phyloP scores from a whole-genome alignment of 208 protist genomes.

The Trypanosoma platydactyli region DNA sequence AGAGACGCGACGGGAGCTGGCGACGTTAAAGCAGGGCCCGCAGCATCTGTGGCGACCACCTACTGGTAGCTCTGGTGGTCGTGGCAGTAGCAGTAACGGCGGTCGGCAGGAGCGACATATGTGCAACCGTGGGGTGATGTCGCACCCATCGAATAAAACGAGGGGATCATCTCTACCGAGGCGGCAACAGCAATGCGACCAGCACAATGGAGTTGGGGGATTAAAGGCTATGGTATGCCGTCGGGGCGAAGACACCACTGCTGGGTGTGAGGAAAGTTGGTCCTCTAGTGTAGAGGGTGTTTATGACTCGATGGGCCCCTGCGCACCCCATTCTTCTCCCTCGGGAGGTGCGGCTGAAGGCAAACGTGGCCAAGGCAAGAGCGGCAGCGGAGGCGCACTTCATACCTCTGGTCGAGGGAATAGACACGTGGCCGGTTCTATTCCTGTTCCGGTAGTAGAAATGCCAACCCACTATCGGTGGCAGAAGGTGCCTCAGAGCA shows the following conservation, averaged over 20 bases:
- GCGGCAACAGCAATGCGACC: neutral
- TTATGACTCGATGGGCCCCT: neutral
- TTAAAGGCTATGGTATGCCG: neutral
- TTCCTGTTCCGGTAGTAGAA: neutral
- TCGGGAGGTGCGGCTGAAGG: neutral
- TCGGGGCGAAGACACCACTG: neutral
- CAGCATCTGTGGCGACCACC: neutral
- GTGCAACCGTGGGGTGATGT: neutral
- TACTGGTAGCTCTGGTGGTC: too few relatives aligned
- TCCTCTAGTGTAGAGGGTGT: neutral
- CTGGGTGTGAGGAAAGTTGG: neutral
- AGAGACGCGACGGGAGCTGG: slow-evolving; percentile 22
- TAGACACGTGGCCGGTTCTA: neutral
- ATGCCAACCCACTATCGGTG: too few relatives aligned
- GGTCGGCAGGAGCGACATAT: too few relatives aligned
- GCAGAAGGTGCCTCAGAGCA: neutral
- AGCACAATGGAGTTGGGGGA: neutral
- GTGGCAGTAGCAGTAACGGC: too few relatives aligned
- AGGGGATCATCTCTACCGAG: neutral
- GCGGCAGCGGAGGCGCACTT: neutral
- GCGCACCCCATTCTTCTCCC: neutral
- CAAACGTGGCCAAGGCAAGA: neutral
- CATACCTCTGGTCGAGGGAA: neutral
- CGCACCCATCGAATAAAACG: neutral
- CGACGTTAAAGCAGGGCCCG: slow-evolving; percentile 14